Conservation (phyloP, 345 rosid genomes). For the Firmiana major region DNA sequence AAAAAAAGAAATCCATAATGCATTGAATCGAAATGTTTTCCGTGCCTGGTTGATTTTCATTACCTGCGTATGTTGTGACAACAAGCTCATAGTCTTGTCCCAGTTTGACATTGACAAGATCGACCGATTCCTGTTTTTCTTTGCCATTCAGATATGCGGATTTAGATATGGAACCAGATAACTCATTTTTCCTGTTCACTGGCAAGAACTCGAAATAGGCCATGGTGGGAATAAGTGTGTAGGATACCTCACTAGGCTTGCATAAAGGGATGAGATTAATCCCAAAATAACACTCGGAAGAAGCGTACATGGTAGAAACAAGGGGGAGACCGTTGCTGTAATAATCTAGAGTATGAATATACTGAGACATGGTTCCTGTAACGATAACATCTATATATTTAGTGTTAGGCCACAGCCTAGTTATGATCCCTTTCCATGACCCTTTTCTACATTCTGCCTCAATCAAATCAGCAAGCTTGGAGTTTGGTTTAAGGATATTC, state of each 20-base stretch:
- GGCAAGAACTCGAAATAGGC: slow-evolving; percentile 62
- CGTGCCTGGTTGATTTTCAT: neutral
- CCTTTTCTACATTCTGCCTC: slow-evolving; percentile 36
- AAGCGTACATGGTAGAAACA: slow-evolving; percentile 62
- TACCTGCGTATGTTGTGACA: slow-evolving; percentile 58
- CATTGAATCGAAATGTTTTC: neutral
- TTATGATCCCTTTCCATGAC: slow-evolving; percentile 53
- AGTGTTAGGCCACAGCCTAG: slow-evolving; percentile 51
- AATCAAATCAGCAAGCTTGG: slow-evolving; percentile 41
- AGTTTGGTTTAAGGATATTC: slow-evolving; percentile 39
- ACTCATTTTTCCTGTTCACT: slow-evolving; percentile 29
- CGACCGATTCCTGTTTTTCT: slow-evolving; percentile 31
- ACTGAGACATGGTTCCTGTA: slow-evolving; percentile 65
- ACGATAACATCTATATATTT: slow-evolving; percentile 58
- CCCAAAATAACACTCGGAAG: slow-evolving; percentile 61
- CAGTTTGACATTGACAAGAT: slow-evolving; percentile 46
- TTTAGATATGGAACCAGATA: slow-evolving; percentile 20
- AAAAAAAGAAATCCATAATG: neutral
- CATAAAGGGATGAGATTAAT: slow-evolving; percentile 43
- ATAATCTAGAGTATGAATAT: slow-evolving; percentile 52
- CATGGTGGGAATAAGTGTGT: slow-evolving; percentile 54
- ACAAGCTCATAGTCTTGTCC: slow-evolving; percentile 57
- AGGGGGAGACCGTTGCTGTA: slow-evolving; percentile 51
- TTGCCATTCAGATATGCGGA: slow-evolving; percentile 12
- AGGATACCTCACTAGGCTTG: slow-evolving; percentile 44